Evolutionary conservation across 140 eudicot genomes (phyloP), one percentile per base, ranked within the genome.

Genomic region (Erigeron philadelphicus): DNA sequence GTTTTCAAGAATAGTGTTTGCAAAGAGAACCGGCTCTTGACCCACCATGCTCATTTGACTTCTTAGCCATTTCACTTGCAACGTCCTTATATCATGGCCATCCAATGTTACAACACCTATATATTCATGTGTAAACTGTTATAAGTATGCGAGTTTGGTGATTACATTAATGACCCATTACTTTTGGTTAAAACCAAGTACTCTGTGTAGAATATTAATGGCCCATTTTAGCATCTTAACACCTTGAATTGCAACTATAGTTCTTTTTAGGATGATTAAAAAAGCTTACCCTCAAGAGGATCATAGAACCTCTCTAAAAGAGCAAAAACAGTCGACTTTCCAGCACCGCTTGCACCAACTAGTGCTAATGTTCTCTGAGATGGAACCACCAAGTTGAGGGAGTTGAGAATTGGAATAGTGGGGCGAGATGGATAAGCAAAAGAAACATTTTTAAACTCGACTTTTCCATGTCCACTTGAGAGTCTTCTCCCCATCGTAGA

Each of bases 31-130:
- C 5, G 96, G 96, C 61, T 89, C 96, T 72, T 89, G 96, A 72
- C 96, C 96, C 77, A 89, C 96, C 96, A 86, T 89, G 41, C 95
- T 90, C 79, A 89, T 89, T 54, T 86, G 95, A 70, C 85, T 84
- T 72, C 96, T 84, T 67, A 89, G 87, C 95, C 96, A 89, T 46
- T 89, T 84, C 73, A 86, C 90, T 80, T 89, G 95, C 76, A 89
- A 64, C 19, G 84, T 82, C 67, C 86, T 84, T 60, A 89, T 67
- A 82, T 89, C 96, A 55, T 89, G 89, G 21, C 96, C 95, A 73
- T 89, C 96, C 67, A 89, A 66, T 60, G 73, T 80, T 73, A 89
- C 71, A 60, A 80, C 80, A 44, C 96, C 96, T 89, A 78, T 53
- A 48, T 67, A 47, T 19, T 41, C 44, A 40, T 50, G 19, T 56